A percentile compares a stretch with the other conserved stretches of the same genome.
Conservation (phyloP, 2,329 filamentous ascomycete species). For the Aurifilum marmelostoma region DNA sequence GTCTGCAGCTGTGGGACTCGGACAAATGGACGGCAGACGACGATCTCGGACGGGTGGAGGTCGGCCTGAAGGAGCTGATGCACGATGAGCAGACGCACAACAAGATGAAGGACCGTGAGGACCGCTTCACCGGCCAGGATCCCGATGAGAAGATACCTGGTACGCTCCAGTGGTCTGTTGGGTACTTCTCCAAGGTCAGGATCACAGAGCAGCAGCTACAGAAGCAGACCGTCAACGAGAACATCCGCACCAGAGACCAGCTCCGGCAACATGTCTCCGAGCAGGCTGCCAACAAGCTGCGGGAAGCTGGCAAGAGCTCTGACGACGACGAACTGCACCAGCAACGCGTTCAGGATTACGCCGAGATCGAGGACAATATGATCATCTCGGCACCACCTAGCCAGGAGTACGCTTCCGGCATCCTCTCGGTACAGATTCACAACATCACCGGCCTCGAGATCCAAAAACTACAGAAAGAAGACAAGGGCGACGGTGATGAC, state of each 20-base stretch:
- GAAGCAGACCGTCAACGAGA: conserved; percentile 61
- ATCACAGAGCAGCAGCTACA: conserved; percentile 65
- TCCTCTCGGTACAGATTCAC: conserved; percentile 72
- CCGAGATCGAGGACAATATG: conserved; percentile 63
- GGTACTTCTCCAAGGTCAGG: conserved; percentile 70
- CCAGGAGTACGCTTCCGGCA: conserved; percentile 63
- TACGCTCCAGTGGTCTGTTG: conserved; percentile 69
- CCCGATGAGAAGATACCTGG: conserved; percentile 70
- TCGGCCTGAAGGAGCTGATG: conserved; percentile 69
- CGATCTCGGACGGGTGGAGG: conserved; percentile 72
- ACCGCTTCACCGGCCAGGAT: conserved; percentile 68
- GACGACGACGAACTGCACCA: conserved; percentile 67
- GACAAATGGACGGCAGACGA: conserved; percentile 74
- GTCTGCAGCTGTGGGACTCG: conserved; percentile 76
- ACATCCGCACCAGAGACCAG: conserved; percentile 60
- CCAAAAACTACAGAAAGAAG: conserved; percentile 60
- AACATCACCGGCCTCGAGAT: conserved; percentile 72
- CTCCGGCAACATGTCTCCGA: conserved; percentile 60
- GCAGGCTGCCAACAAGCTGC: conserved; percentile 62
- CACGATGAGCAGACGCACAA: conserved; percentile 60
- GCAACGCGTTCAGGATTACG: conserved; percentile 69
- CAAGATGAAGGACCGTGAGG: conserved; percentile 63
- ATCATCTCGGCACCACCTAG: conserved; percentile 70
- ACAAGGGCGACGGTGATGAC: conserved; percentile 48
- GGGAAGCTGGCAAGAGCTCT: conserved; percentile 62